Evolutionary conservation across 441 rosid genomes (phyloP).

Genomic region (Rhodomyrtus psidioides): DNA sequence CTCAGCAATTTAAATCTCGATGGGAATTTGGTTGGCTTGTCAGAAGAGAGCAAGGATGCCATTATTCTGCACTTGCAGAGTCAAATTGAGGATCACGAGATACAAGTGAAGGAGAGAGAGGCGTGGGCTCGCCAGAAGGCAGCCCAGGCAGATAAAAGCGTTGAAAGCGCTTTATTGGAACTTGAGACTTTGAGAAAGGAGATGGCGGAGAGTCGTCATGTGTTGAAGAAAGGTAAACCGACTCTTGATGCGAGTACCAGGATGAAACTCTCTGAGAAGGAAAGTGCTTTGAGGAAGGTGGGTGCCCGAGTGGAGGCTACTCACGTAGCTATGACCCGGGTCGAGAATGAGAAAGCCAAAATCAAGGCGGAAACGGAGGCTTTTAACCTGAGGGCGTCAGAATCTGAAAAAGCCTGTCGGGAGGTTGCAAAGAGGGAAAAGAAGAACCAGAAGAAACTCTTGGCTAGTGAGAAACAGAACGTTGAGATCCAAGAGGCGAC

Average conservation of each 20-base stretch:
- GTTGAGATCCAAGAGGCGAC: background rate
- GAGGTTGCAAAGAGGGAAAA: background rate
- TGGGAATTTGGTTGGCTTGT: background rate
- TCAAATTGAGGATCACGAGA: background rate
- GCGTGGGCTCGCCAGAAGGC: slow-evolving; percentile 2
- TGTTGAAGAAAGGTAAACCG: background rate
- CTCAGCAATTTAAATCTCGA: background rate
- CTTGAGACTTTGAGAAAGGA: background rate
- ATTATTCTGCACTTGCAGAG: background rate
- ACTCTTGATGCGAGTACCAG: background rate
- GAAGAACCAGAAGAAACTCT: background rate
- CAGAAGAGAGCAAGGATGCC: background rate
- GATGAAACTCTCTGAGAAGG: background rate
- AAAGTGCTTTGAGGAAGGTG: background rate
- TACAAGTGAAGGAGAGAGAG: background rate
- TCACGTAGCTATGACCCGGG: background rate
- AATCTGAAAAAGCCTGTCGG: background rate
- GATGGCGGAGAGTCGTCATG: background rate
- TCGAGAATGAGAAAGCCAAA: background rate
- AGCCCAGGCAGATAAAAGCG: background rate
- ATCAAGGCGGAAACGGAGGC: background rate
- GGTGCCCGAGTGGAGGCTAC: background rate
- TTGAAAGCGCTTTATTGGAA: background rate
- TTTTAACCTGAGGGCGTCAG: background rate
- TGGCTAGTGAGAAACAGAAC: background rate